Evolutionary conservation across 2,329 filamentous ascomycete species (phyloP).

Genomic region (Colletotrichum liriopes): DNA sequence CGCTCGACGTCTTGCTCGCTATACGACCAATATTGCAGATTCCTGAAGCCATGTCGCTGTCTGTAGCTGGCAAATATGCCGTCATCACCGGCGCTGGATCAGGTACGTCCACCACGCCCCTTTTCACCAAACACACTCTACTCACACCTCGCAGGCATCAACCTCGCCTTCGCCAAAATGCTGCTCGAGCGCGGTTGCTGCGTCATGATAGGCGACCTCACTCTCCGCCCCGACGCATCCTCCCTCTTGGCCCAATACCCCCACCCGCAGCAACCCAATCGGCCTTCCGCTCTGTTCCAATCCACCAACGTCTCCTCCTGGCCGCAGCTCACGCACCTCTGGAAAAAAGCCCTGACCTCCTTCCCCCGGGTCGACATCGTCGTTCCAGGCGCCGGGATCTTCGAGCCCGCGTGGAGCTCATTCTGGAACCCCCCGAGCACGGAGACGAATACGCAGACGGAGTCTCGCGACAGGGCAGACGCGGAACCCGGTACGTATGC

Average conservation of each 20-base stretch:
- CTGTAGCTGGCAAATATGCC: slow-evolving; percentile 49
- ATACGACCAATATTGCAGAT: background rate
- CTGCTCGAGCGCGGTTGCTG: slow-evolving; percentile 55
- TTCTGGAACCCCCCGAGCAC: slow-evolving; percentile 56
- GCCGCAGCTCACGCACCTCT: slow-evolving; percentile 52
- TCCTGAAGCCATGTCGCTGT: slow-evolving; percentile 40
- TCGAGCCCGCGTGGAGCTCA: slow-evolving; percentile 54
- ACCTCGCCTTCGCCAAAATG: slow-evolving; percentile 53
- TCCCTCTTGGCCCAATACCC: slow-evolving; percentile 52
- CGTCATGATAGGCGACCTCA: slow-evolving; percentile 56
- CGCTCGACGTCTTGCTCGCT: background rate
- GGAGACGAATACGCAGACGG: slow-evolving; percentile 48
- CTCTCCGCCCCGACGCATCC: slow-evolving; percentile 54
- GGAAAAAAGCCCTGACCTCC: slow-evolving; percentile 47
- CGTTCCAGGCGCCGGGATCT: slow-evolving; percentile 56
- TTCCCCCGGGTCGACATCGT: slow-evolving; percentile 55
- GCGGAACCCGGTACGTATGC: slow-evolving; percentile 53
- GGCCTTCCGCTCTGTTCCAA: slow-evolving; percentile 53
- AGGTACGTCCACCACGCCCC: slow-evolving; percentile 38
- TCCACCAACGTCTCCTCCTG: slow-evolving; percentile 56
- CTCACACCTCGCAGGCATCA: slow-evolving; percentile 51
- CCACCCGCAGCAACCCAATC: slow-evolving; percentile 42
- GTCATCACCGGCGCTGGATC: slow-evolving; percentile 46
- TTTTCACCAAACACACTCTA: background rate
- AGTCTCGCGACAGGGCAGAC: slow-evolving; percentile 49